Evolutionary conservation across 2,329 filamentous ascomycete species (phyloP).

Genomic region (Pyricularia sp.): DNA sequence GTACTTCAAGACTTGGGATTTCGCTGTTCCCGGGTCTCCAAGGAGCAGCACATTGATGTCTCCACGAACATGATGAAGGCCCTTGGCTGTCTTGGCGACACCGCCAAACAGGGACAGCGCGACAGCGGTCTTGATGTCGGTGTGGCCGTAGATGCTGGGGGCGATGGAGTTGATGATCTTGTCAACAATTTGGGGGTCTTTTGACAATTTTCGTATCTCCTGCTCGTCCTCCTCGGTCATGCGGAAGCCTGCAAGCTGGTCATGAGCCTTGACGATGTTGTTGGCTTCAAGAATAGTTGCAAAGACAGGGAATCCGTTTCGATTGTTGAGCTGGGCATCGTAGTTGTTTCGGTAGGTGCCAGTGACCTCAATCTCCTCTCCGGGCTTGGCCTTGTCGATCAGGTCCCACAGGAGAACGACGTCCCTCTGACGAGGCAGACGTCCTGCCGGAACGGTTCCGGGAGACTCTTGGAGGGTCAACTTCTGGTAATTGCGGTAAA

Average conservation of each 20-base stretch:
- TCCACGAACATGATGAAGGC: constrained; percentile 80
- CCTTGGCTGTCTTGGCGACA: constrained; percentile 81
- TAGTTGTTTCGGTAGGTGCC: constrained; percentile 98
- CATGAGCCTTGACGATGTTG: constrained; percentile 91
- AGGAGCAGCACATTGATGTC: constrained; percentile 97
- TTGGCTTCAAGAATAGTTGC: constrained; percentile 96
- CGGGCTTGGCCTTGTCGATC: constrained; percentile 92
- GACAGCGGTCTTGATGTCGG: constrained; percentile 92
- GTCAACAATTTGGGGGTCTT: constrained; percentile 83
- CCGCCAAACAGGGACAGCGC: constrained; percentile 90
- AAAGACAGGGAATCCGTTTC: constrained; percentile 96
- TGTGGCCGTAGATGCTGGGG: constrained; percentile 93
- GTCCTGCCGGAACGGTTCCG: constrained; percentile 89
- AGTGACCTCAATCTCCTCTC: constrained; percentile 93
- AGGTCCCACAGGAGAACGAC: constrained; percentile 94
- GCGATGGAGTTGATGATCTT: constrained; percentile 89
- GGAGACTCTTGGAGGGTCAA: constrained; percentile 94
- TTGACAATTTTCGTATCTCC: constrained; percentile 72
- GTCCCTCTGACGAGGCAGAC: constrained; percentile 82
- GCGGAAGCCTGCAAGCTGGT: constrained; percentile 92
- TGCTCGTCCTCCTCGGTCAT: constrained; percentile 92
- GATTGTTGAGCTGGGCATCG: constrained; percentile 93
- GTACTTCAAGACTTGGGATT: constrained; percentile 95
- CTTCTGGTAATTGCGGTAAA: constrained; percentile 98
- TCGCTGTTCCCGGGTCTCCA: constrained; percentile 93